phyloP scores from a whole-genome alignment of 140 eudicot species.

The Ambrosia hybrid region DNA sequence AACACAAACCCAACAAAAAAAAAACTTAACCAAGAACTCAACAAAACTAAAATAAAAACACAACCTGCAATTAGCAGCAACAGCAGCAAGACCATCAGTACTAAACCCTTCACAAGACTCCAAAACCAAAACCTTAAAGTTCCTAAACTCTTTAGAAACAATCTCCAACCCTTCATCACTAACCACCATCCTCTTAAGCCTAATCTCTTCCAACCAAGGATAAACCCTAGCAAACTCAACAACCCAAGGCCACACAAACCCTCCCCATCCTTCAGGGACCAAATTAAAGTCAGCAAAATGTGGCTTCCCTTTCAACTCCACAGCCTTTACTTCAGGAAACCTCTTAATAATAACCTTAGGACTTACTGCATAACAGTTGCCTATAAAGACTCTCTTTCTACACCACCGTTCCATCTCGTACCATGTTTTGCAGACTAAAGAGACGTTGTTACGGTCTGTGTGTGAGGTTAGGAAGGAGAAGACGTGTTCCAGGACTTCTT shows the following conservation, averaged over 20 bases:
- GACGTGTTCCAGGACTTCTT: constrained; percentile 78
- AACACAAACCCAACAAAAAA: not conserved
- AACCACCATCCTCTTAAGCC: constrained; percentile 86
- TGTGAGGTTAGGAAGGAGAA: constrained; percentile 57
- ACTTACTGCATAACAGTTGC: constrained; percentile 83
- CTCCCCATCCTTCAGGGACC: constrained; percentile 99
- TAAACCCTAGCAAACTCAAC: constrained; percentile 54
- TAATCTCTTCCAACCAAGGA: constrained; percentile 81
- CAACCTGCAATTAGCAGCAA: constrained; percentile 98
- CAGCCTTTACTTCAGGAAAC: constrained; percentile 71
- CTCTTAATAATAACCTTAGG: constrained; percentile 63
- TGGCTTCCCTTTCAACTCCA: constrained; percentile 87
- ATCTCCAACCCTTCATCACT: constrained; percentile 78
- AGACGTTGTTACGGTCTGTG: constrained; percentile 73
- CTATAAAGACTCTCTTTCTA: constrained; percentile 62
- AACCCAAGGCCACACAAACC: constrained; percentile 64
- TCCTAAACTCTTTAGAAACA: constrained; percentile 55
- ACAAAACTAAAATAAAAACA: constrained; percentile 4
- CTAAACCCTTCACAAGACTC: constrained; percentile 83
- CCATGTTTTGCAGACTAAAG: constrained; percentile 89
- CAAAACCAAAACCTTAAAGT: constrained; percentile 73
- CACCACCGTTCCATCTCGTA: constrained; percentile 86
- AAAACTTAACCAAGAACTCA: not conserved
- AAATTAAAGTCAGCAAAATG: constrained; percentile 94
- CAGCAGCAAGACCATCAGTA: constrained; percentile 82